Evolutionary conservation across 495 filamentous ascomycete genomes (phyloP), one percentile per base, ranked within the genome.

Genomic region (Penicillium tannophilum): DNA sequence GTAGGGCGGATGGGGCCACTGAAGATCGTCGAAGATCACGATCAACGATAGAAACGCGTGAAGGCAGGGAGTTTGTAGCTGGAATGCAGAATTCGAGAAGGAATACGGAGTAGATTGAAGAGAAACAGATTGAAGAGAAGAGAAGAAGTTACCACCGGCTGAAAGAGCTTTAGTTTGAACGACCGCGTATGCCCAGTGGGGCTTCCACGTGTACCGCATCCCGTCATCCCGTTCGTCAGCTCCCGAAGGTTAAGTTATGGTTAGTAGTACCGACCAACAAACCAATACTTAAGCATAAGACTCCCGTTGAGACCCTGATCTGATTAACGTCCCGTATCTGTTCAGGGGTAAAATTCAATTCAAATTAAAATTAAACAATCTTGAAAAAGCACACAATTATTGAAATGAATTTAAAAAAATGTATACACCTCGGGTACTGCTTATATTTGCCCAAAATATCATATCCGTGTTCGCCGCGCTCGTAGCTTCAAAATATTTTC

Each of bases 111-210:
- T 36, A 14, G 14, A 17, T 41, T 17, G 39, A n/a, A 17, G 4
- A n/a, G 39, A 8, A 23, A 23, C 20, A 23, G 20, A 23, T 23
- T 23, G 20, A 17, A n/a, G 2, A 16, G 7, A 41, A 41, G 16
- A 41, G 14, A 41, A 41, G 8, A 6, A 36, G 0, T 12, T 33
- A 1, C 31, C 33, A 0, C 10, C 39, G 39, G 39, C 1, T 14
- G 5, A 41, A 41, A 41, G 16, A 5, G 39, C 39, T 17, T 14
- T 41, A 5, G 11, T 39, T 16, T 41, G 33, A 44, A 20, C 24
- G 43, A 46, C 43, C 43, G 43, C 43, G 43, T 46, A 46, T 20
- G 17, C 43, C 43, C 42, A 44, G 43, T 46, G 43, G 43, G 23
- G 43, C 43, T 24, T 46, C 43, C 43, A 46, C 43, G 43, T 46